These are phyloP conservation scores for Candida anglica DNA, from an alignment of 805 yeast species.

Conservation along the genomic window DNA sequence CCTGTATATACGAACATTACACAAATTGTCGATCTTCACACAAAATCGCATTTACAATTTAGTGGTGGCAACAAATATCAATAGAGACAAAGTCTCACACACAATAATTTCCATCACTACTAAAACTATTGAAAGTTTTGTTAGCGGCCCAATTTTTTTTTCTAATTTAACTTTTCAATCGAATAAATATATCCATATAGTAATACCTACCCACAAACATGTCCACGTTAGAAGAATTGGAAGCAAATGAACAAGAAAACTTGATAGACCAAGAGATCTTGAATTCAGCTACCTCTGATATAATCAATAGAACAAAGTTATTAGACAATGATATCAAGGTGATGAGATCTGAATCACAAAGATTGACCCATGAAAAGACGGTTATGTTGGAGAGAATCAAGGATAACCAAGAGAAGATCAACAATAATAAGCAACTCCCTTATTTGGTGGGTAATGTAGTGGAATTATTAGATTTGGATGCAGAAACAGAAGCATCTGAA, in stretches of 20 bases:
- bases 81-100: no score
- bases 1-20: no score
- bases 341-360: constrained; percentile 86
- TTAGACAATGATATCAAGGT: constrained; percentile 94
- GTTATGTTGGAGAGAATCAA: constrained; percentile 91
- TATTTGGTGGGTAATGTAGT: constrained; percentile 96
- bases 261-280: constrained; percentile 81
- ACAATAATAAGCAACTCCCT: constrained; percentile 92
- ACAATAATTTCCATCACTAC: no score
- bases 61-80: no score
- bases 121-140: no score
- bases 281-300: constrained; percentile 72
- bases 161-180: no score
- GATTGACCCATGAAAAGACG: constrained; percentile 87
- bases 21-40: no score
- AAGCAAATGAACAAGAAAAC: constrained; percentile 44
- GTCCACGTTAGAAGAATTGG: constrained; percentile 86
- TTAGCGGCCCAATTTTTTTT: no score
- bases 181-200: no score
- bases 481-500: constrained; percentile 74
- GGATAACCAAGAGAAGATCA: constrained; percentile 93
- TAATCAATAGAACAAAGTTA: constrained; percentile 78
- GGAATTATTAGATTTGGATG: constrained; percentile 84
- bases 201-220: no score
- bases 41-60: no score